These are phyloP conservation scores for Pouteria glomerata DNA, from an alignment of 148 eudicot genomes.

Conservation along the genomic window DNA sequence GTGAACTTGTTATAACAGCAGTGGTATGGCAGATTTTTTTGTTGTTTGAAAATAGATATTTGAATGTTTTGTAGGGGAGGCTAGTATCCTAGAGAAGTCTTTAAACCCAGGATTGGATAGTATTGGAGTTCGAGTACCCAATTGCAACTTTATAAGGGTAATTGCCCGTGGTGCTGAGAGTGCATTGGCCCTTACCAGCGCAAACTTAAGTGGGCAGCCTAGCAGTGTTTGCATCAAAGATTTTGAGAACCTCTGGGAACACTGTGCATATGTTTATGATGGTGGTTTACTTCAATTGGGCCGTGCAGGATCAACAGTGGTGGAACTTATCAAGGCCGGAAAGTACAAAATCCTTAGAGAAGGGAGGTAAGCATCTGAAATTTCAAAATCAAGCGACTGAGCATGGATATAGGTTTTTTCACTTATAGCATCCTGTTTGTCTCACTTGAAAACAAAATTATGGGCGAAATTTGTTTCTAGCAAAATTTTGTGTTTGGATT, in stretches of 20 bases:
- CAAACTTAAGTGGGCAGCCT: constrained; percentile 84
- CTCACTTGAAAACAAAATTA: too few relatives aligned
- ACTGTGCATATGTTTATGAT: constrained; percentile 73
- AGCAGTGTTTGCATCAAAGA: constrained; percentile 77
- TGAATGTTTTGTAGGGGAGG: constrained; percentile 50
- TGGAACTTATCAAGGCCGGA: constrained; percentile 65
- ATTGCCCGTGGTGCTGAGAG: constrained; percentile 68
- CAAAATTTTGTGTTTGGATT: too few relatives aligned
- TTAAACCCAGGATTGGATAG: constrained; percentile 74
- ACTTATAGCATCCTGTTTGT: too few relatives aligned
- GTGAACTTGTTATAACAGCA: neutral
- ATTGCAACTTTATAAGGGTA: constrained; percentile 61
- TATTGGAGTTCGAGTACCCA: constrained; percentile 84
- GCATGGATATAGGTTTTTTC: neutral
- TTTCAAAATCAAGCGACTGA: neutral
- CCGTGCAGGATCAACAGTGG: constrained; percentile 89
- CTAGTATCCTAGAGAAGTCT: constrained; percentile 81
- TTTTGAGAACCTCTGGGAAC: constrained; percentile 73
- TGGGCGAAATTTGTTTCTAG: too few relatives aligned
- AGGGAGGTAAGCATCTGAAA: constrained; percentile 94
- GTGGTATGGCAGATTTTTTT: too few relatives aligned
- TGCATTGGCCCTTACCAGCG: constrained; percentile 93
- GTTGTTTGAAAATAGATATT: neutral
- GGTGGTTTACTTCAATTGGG: constrained; percentile 83
- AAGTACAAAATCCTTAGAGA: constrained; percentile 66